Percentiles rank a stretch among this genome's conserved stretches.
These are phyloP conservation scores for Debaryomyces singareniensis DNA, from an alignment of 1,139 yeast genomes.

Conservation along the genomic window DNA sequence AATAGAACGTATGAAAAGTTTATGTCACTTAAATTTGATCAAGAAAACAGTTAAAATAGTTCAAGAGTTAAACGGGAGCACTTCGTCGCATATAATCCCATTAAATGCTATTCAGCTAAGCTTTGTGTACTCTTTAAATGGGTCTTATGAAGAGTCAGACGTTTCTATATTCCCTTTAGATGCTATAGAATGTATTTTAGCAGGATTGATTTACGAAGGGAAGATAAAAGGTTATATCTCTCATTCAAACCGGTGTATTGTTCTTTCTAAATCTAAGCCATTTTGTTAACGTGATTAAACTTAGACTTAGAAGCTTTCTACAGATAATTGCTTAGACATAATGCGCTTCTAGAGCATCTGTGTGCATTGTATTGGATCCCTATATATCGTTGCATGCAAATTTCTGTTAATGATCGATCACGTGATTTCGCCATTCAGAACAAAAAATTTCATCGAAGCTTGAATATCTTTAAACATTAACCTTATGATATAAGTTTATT, in stretches of 20 bases:
- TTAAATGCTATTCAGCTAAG: constrained; percentile 43
- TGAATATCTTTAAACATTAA: not conserved
- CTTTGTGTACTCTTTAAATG: constrained; percentile 29
- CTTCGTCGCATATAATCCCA: constrained; percentile 34
- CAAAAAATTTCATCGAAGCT: not conserved
- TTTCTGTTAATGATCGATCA: no score
- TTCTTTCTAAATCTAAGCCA: constrained; percentile 67
- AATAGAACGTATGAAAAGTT: constrained; percentile 46
- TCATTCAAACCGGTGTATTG: constrained; percentile 67
- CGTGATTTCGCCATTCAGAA: not conserved
- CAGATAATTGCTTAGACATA: no score
- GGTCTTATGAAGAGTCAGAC: constrained; percentile 7
- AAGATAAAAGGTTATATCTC: constrained; percentile 78
- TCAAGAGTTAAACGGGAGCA: constrained; percentile 23
- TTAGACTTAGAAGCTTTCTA: no score
- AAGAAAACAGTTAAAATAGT: constrained; percentile 38
- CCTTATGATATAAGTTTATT: not conserved
- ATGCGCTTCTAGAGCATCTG: no score
- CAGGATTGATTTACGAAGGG: constrained; percentile 59
- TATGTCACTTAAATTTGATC: constrained; percentile 49
- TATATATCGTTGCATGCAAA: no score
- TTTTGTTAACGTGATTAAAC: constrained; percentile 45
- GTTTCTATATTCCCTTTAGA: constrained; percentile 23
- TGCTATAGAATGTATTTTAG: constrained; percentile 66
- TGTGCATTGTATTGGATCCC: no score